Evolutionary conservation across 257 asterid species (phyloP).

Genomic region (Linderniella brevidens): DNA sequence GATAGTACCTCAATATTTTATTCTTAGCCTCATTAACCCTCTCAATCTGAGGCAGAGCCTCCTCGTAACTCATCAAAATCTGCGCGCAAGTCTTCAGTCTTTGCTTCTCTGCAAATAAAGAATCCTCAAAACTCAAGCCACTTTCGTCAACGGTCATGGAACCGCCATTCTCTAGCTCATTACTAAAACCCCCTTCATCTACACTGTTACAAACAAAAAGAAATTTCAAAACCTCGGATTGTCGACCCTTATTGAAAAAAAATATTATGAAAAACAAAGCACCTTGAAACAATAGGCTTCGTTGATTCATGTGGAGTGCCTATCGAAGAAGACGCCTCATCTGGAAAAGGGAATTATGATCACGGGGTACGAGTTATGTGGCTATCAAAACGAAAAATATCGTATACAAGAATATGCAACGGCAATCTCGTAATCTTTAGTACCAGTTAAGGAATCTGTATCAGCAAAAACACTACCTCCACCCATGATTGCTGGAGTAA

Average conservation of each 20-base stretch:
- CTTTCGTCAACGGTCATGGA: no score
- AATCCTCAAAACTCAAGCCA: conserved; percentile 1
- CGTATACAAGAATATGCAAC: no score
- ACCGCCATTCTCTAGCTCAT: conserved; percentile 9
- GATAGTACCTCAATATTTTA: conserved; percentile 41
- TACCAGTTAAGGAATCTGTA: no score
- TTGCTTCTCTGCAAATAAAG: conserved; percentile 26
- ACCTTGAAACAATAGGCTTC: conserved; percentile 20
- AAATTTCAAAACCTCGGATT: conserved; percentile 3
- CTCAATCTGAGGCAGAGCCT: conserved; percentile 13
- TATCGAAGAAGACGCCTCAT: conserved; percentile 18
- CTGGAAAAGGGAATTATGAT: conserved; percentile 18
- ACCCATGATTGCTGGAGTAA: no score
- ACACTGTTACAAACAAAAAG: conserved; percentile 2
- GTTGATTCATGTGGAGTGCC: conserved; percentile 9
- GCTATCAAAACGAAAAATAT: no score
- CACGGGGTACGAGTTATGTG: no score
- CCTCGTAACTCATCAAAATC: conserved; percentile 34
- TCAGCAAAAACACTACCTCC: no score
- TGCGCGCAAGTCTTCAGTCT: conserved; percentile 19
- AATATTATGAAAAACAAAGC: background rate
- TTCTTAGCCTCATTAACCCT: conserved; percentile 29
- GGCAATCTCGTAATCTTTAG: no score
- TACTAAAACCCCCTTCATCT: conserved; percentile 14
- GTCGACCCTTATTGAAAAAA: background rate